phyloP scores from a whole-genome alignment of 306 rosid genomes.

The Potentilla sterilis region DNA sequence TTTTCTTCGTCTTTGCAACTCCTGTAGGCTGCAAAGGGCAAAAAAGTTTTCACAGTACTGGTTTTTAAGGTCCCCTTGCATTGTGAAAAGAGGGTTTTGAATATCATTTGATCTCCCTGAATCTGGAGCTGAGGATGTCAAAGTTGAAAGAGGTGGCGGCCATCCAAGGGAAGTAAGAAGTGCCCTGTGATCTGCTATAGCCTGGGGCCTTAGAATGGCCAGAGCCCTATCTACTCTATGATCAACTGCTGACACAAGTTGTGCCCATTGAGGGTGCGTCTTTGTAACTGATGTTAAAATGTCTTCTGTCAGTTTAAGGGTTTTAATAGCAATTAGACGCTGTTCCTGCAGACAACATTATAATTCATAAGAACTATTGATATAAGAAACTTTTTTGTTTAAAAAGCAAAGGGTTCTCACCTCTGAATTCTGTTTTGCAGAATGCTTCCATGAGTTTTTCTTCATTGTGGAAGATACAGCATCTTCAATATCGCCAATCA shows the following conservation, averaged over 20 bases:
- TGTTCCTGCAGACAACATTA: constrained; percentile 49
- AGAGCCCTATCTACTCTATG: constrained; percentile 92
- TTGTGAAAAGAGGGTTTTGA: constrained; percentile 68
- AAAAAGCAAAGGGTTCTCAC: constrained; percentile 44
- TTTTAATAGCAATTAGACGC: constrained; percentile 57
- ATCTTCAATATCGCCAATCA: constrained; percentile 94
- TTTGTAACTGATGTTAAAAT: constrained; percentile 58
- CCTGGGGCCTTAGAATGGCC: constrained; percentile 90
- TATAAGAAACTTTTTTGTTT: background rate
- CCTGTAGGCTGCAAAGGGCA: constrained; percentile 79
- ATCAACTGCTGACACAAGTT: constrained; percentile 80
- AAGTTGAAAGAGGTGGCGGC: constrained; percentile 82
- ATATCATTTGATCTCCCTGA: constrained; percentile 42
- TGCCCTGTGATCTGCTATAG: constrained; percentile 78
- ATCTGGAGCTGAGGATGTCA: constrained; percentile 40
- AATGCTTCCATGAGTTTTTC: constrained; percentile 63
- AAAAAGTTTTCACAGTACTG: constrained; percentile 75
- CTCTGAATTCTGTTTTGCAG: constrained; percentile 51
- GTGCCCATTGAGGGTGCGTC: constrained; percentile 71
- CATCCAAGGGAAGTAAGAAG: constrained; percentile 85
- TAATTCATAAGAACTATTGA: background rate
- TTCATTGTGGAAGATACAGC: constrained; percentile 71
- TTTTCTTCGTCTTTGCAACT: constrained; percentile 82
- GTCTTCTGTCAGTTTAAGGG: constrained; percentile 63
- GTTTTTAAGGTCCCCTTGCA: constrained; percentile 73